Percentiles rank a stretch among this genome's conserved stretches.
Conservation (phyloP, 2,329 filamentous ascomycete genomes). For the Bipolaris oryzae region DNA sequence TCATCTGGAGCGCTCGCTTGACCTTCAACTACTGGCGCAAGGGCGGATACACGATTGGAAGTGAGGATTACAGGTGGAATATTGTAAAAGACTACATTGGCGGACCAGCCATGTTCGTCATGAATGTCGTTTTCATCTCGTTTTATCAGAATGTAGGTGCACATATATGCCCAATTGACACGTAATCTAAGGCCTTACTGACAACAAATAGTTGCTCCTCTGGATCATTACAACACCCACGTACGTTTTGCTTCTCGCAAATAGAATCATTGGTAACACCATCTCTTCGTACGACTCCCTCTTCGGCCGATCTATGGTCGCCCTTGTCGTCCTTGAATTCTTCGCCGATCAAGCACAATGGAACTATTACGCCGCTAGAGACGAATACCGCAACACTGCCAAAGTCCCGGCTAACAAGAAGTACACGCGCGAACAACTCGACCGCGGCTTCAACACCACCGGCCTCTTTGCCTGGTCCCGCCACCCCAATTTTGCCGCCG, state of each 20-base stretch:
- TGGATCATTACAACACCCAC: slow-evolving; percentile 79
- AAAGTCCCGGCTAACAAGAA: slow-evolving; percentile 68
- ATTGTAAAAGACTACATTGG: slow-evolving; percentile 72
- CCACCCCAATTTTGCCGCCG: slow-evolving; percentile 93
- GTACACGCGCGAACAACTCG: slow-evolving; percentile 75
- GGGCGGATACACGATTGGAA: slow-evolving; percentile 86
- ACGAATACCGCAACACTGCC: slow-evolving; percentile 72
- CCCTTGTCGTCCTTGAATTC: slow-evolving; percentile 69
- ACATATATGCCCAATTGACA: neutral
- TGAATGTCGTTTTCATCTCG: slow-evolving; percentile 91
- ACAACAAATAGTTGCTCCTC: slow-evolving; percentile 67
- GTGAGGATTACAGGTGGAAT: slow-evolving; percentile 94
- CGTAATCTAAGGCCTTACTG: neutral
- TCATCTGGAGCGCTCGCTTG: slow-evolving; percentile 85
- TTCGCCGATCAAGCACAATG: slow-evolving; percentile 94
- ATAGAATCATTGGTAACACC: slow-evolving; percentile 63
- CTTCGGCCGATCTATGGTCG: slow-evolving; percentile 62
- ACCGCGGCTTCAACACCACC: slow-evolving; percentile 83
- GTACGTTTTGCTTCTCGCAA: slow-evolving; percentile 79
- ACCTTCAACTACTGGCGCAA: slow-evolving; percentile 98
- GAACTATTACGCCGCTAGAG: slow-evolving; percentile 84
- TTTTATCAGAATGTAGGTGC: slow-evolving; percentile 67
- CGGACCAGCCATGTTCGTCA: slow-evolving; percentile 72
- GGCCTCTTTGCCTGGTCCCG: slow-evolving; percentile 88
- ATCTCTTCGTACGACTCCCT: slow-evolving; percentile 61